phyloP scores from a whole-genome alignment of 257 asterid genomes.

The Buddleja alternifolia region DNA sequence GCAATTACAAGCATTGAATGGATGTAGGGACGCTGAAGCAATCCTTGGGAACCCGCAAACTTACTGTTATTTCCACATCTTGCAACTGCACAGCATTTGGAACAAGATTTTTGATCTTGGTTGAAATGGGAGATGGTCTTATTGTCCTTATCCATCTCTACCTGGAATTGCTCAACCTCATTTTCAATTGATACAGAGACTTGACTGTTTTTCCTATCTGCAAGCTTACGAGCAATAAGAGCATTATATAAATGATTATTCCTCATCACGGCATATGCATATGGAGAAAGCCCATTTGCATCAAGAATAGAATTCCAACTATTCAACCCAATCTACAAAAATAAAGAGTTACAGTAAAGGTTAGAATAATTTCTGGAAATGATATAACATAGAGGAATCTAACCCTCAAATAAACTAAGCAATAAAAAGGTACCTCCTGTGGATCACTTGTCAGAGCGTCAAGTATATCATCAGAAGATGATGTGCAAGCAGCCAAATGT shows the following conservation, averaged over 20 bases:
- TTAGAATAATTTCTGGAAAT: neutral
- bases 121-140: constrained; percentile 16
- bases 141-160: constrained; percentile 31
- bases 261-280: constrained; percentile 73
- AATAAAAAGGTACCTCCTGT: constrained; percentile 53
- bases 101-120: constrained; percentile 51
- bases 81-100: constrained; percentile 58
- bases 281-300: constrained; percentile 76
- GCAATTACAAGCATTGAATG: constrained; percentile 84
- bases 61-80: constrained; percentile 40
- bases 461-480: constrained; percentile 61
- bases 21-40: constrained; percentile 73
- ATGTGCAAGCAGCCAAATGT: constrained; percentile 77
- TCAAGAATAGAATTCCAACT: constrained; percentile 77
- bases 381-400: neutral
- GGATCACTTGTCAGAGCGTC: constrained; percentile 81
- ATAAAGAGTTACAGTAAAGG: neutral
- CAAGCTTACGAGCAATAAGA: constrained; percentile 66
- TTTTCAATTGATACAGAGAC: constrained; percentile 52
- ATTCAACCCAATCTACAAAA: constrained; percentile 63
- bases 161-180: constrained; percentile 38
- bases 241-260: constrained; percentile 65
- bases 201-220: constrained; percentile 45
- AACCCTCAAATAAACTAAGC: neutral
- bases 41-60: constrained; percentile 50